Base-by-base conservation (phyloP, 1,284 basidiomycete genomes). In the Papiliotrema fonsecae region DNA sequence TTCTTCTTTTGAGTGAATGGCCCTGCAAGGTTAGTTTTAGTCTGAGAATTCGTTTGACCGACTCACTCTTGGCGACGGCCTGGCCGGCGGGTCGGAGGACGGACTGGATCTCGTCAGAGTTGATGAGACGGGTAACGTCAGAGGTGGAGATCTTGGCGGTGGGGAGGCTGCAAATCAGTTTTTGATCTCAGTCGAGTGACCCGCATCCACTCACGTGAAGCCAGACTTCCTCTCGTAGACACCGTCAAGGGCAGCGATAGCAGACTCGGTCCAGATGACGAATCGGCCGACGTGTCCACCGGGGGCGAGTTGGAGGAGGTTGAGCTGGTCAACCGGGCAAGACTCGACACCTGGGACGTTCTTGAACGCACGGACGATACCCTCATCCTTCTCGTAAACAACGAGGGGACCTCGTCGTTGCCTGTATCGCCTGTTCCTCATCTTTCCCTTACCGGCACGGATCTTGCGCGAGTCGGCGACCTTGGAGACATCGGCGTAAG, bases 1-100 rank as follows among this genome's bases (percentile, higher is more conserved):
- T 97, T 97, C 88, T 97, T 97, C 87, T 93, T 93, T 81, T 97
- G 94, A 60, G 91, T 92, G 88, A 90, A 96, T 60, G 93, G 92
- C 71, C 92, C 64, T 67, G 50, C 27, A n/a, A 39, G 21, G 25
- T 45, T 22, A 45, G 43, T 32, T 22, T 27, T 27, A 14, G 7
- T 21, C 6, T 6, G 11, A 9, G 27, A 30, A n/a, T 14, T n/a
- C 30, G 35, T 38, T 16, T 9, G 10, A 39, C 30, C n/a, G n/a
- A 65, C 64, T 46, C 41, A 65, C 70, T 63, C 73, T 74, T 75
- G 57, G 77, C 61, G 77, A 77, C 76, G 58, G 68, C 59, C 63
- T 78, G 78, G 61, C 77, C 79, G 55, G 74, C 73, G 47, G 88
- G 86, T 70, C 93, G 89, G 64, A 97, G 83, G 68, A 97, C 87